Percentiles rank a stretch among this genome's conserved stretches.
Evolutionary conservation across 345 rosid species (phyloP).

Genomic region (Citrus reticulata): DNA sequence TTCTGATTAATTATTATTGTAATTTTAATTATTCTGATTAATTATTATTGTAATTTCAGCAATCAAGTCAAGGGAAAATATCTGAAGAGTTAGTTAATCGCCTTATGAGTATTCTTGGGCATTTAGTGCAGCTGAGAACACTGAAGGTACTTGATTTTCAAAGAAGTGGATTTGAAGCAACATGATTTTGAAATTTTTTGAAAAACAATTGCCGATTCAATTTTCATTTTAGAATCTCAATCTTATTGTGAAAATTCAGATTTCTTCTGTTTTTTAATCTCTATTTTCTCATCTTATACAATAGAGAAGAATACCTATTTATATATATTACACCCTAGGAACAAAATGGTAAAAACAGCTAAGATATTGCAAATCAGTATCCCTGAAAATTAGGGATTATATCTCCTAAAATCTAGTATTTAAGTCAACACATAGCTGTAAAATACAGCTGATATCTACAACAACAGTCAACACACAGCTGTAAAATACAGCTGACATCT

Average conservation of each 20-base stretch:
- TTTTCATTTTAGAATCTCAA: not conserved
- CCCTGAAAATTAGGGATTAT: too few species aligned
- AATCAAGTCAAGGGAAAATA: constrained; percentile 40
- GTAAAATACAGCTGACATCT: too few species aligned
- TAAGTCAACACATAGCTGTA: too few species aligned
- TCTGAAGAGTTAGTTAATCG: constrained; percentile 34
- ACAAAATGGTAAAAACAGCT: too few species aligned
- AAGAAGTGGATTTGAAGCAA: not conserved
- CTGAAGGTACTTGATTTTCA: constrained; percentile 30
- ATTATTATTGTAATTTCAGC: constrained; percentile 20
- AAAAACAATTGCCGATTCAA: not conserved
- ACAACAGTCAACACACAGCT: too few species aligned
- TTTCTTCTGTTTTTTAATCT: too few species aligned
- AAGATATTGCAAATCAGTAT: too few species aligned
- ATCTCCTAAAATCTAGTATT: too few species aligned
- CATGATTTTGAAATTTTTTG: not conserved
- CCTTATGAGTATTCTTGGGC: constrained; percentile 40
- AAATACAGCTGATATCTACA: too few species aligned
- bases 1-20: constrained; percentile 1
- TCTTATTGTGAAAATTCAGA: not conserved
- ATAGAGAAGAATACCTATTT: too few species aligned
- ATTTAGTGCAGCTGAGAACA: constrained; percentile 38
- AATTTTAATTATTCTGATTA: not conserved
- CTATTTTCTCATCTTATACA: too few species aligned
- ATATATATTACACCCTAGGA: too few species aligned